Percentiles rank a stretch among this genome's conserved stretches.
Evolutionary conservation across 148 eudicot genomes (phyloP).

Genomic region (Amaranthus cruentus): DNA sequence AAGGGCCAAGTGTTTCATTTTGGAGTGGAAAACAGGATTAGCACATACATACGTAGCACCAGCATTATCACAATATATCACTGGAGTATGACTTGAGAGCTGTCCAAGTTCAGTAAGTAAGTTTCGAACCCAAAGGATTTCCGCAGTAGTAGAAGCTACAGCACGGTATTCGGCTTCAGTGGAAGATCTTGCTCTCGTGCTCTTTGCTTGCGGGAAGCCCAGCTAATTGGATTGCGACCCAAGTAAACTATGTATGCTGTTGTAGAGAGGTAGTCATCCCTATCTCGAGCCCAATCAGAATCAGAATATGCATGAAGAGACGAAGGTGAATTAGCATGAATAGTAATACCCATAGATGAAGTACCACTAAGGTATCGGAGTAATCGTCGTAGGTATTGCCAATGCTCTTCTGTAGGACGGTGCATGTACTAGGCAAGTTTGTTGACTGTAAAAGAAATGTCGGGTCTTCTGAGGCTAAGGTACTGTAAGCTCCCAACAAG

Average conservation of each 20-base stretch:
- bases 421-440: background rate
- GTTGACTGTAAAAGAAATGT: background rate
- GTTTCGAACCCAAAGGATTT: background rate
- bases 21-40: background rate
- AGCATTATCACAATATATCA: background rate
- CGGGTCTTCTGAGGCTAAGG: background rate
- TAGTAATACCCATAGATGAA: background rate
- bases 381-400: background rate
- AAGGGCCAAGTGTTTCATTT: background rate
- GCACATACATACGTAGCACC: background rate
- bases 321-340: background rate
- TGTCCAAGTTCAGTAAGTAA: background rate
- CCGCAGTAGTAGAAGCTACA: background rate
- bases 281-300: background rate
- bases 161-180: background rate
- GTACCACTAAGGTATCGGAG: background rate
- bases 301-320: background rate
- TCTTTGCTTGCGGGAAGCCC: background rate
- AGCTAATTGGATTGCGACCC: constrained; percentile 2
- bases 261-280: background rate
- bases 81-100: background rate
- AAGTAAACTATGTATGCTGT: background rate
- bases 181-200: background rate
- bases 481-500: background rate
- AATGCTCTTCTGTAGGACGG: background rate